phyloP scores from a whole-genome alignment of 768 basidiomycete species.

The Rhodotorula kratochvilovae region DNA sequence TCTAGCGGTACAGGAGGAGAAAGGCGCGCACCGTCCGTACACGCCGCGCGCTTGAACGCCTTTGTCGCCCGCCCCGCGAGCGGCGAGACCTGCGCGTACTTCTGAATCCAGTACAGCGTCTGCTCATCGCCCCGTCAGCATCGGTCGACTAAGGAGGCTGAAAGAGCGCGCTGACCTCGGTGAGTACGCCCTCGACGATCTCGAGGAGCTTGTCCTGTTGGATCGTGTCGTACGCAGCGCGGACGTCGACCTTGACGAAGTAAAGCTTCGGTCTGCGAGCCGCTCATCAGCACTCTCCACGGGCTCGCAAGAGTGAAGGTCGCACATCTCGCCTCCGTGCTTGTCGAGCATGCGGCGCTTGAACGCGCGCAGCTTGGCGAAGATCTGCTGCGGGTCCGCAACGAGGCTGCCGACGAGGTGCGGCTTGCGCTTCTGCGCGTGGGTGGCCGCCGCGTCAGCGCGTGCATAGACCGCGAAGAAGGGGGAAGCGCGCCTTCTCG shows the following conservation, averaged over 20 bases:
- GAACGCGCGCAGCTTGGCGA: conserved; percentile 65
- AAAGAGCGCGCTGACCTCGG: conserved; percentile 55
- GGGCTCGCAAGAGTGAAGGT: neutral
- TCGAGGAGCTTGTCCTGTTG: conserved; percentile 76
- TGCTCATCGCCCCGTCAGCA: conserved; percentile 42
- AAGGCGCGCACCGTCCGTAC: conserved; percentile 58
- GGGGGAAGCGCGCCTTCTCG: conserved; percentile 62
- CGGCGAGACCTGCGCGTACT: conserved; percentile 63
- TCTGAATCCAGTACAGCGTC: conserved; percentile 69
- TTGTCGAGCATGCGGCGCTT: conserved; percentile 51
- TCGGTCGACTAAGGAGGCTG: no score
- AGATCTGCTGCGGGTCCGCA: conserved; percentile 76
- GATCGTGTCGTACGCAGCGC: conserved; percentile 94
- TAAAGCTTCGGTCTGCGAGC: conserved; percentile 71
- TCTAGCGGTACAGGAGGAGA: no score
- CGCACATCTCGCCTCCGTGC: conserved; percentile 22
- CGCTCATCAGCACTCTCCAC: neutral
- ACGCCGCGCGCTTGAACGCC: conserved; percentile 48
- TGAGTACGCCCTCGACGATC: conserved; percentile 68
- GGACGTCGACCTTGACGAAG: conserved; percentile 94
- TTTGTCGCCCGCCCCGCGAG: conserved; percentile 48
- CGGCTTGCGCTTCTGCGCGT: conserved; percentile 58
- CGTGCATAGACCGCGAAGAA: conserved; percentile 14
- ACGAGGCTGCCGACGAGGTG: conserved; percentile 73
- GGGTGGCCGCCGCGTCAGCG: neutral